phyloP scores from a whole-genome alignment of 257 asterid genomes.

The Henckelia pumila region DNA sequence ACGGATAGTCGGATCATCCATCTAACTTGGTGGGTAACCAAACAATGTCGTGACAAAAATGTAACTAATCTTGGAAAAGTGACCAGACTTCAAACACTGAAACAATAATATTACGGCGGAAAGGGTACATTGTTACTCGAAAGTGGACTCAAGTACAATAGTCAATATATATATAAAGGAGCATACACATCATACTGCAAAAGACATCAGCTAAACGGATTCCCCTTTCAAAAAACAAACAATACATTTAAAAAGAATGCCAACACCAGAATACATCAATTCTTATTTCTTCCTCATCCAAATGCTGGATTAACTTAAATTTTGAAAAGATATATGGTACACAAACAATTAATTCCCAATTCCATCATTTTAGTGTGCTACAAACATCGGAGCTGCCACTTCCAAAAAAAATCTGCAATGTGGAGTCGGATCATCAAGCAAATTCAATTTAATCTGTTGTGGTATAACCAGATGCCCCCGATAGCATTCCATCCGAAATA shows the following conservation, averaged over 20 bases:
- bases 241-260: background rate
- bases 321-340: slow-evolving; percentile 18
- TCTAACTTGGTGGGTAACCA: too few species aligned
- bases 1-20: too few species aligned
- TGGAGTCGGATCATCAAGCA: slow-evolving; percentile 23
- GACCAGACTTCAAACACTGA: too few species aligned
- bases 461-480: slow-evolving; percentile 22
- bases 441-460: slow-evolving; percentile 16
- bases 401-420: slow-evolving; percentile 18
- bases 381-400: slow-evolving; percentile 24
- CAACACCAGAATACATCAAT: background rate
- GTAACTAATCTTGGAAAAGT: too few species aligned
- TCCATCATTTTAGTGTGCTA: slow-evolving; percentile 26
- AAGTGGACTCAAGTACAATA: background rate
- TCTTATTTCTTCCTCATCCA: background rate
- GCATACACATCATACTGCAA: background rate
- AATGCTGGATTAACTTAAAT: background rate
- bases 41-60: too few species aligned
- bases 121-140: background rate
- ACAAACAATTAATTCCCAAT: slow-evolving; percentile 29
- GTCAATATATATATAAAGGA: too few species aligned
- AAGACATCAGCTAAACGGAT: background rate
- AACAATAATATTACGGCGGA: too few species aligned
- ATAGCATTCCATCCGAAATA: slow-evolving; percentile 17
- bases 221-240: background rate